Evolutionary conservation across 2,329 filamentous ascomycete genomes (phyloP), one percentile per base, ranked within the genome.

Genomic region (Penicillium digitatum): DNA sequence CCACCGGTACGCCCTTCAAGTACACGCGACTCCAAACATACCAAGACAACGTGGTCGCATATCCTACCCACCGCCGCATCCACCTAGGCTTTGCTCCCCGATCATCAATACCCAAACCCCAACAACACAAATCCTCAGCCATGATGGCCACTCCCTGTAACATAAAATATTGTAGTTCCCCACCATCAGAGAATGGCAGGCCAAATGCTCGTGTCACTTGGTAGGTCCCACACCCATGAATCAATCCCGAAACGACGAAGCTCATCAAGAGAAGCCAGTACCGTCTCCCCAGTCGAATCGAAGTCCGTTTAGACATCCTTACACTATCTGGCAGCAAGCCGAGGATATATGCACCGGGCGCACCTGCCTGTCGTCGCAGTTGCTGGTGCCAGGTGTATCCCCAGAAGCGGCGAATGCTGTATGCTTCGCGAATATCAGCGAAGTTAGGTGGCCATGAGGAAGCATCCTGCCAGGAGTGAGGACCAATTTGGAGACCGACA

Each of bases 321-420:
- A 39, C 12, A 24, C 37, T 39, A 12, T 24, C 20, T 2, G 37
- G 37, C 3, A 39, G 12, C 20, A 39, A 14, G 37, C 37, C 24
- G 2, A 39, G 22, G 3, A 39, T 20, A 24, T 39, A 24, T 24
- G 22, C 37, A 16, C 37, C 37, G 45, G 59, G 34, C 48, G 62
- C 18, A 62, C 62, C 37, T 9, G 37, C 20, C 20, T 39, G 37
- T 24, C 37, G 20, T 24, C 37, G 37, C 12, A 39, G 20, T 12
- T 39, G 37, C 20, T 39, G 37, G 12, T 39, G 37, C 37, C 37
- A 39, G 12, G 37, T 39, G 20, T 39, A 24, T 20, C 37, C 37
- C 37, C 37, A 39, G 37, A 39, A 39, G 6, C 37, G 9, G n/a
- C 59, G 31, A 55, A 56, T 37, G 22, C 59, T 12, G 9, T 61